These are phyloP conservation scores for Collybia sordida DNA, from an alignment of 768 basidiomycete genomes.

Conservation along the genomic window DNA sequence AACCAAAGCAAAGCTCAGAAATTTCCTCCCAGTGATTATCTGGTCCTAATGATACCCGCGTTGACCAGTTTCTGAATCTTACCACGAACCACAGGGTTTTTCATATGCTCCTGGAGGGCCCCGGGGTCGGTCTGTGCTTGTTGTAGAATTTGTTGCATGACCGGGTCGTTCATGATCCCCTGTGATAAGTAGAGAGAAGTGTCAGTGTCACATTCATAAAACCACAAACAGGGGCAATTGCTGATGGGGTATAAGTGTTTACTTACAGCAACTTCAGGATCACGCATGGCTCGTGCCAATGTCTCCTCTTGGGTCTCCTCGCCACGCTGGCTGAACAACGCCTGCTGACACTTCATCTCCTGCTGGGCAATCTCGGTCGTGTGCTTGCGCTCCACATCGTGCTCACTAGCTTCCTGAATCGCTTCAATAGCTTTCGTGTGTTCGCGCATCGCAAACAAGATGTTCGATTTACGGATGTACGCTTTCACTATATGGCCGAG, in stretches of 20 bases:
- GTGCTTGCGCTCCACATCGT: conserved; percentile 83
- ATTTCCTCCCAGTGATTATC: conserved; percentile 42
- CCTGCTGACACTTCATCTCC: conserved; percentile 79
- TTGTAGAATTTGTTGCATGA: conserved; percentile 94
- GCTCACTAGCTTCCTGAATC: conserved; percentile 71
- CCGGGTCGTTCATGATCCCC: conserved; percentile 84
- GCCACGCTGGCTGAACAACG: conserved; percentile 74
- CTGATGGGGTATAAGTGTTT: not conserved
- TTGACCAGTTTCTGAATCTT: conserved; percentile 91
- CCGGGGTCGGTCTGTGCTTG: conserved; percentile 90
- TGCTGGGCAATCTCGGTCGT: conserved; percentile 78
- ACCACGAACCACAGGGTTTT: conserved; percentile 76
- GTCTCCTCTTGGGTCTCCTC: conserved; percentile 93
- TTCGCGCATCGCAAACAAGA: conserved; percentile 89
- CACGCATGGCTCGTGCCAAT: conserved; percentile 90
- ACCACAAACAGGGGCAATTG: not conserved
- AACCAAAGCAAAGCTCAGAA: not conserved
- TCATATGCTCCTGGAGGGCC: conserved; percentile 94
- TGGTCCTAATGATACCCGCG: conserved; percentile 90
- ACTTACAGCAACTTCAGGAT: conserved; percentile 91
- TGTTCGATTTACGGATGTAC: conserved; percentile 88
- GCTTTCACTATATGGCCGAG: conserved; percentile 69
- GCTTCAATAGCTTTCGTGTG: conserved; percentile 85
- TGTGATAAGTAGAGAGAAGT: conserved; percentile 25
- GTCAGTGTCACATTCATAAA: conserved; percentile 4